Conservation (phyloP, 495 filamentous ascomycete genomes). For the Penicillium nucicola region DNA sequence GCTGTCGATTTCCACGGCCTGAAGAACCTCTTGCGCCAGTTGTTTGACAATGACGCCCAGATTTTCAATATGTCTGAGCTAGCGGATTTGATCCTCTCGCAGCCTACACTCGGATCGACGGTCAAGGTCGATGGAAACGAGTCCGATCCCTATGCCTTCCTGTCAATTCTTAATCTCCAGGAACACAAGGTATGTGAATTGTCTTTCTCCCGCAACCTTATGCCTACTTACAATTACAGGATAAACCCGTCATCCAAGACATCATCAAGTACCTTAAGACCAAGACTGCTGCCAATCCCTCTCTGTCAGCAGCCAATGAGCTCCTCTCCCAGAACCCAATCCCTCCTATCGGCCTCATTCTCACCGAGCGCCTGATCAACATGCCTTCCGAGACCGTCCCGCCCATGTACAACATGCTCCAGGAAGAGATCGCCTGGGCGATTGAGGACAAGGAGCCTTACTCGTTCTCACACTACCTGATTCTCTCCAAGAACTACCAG, state of each 20-base stretch:
- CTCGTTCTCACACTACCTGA: slow-evolving; percentile 86
- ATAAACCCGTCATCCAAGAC: slow-evolving; percentile 65
- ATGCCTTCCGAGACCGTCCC: slow-evolving; percentile 88
- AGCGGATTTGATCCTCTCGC: slow-evolving; percentile 82
- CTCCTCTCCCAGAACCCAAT: slow-evolving; percentile 52
- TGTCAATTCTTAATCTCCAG: slow-evolving; percentile 81
- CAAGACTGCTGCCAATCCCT: slow-evolving; percentile 53
- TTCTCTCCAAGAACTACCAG: slow-evolving; percentile 84
- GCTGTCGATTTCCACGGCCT: slow-evolving; percentile 92
- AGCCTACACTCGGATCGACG: slow-evolving; percentile 85
- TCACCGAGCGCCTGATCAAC: slow-evolving; percentile 92
- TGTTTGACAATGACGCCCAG: slow-evolving; percentile 85
- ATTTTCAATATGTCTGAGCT: slow-evolving; percentile 85
- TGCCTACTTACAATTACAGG: slow-evolving; percentile 32
- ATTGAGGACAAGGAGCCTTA: slow-evolving; percentile 91
- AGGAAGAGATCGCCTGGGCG: slow-evolving; percentile 88
- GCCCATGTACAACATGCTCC: slow-evolving; percentile 94
- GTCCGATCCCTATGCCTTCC: slow-evolving; percentile 90
- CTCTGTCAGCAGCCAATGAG: slow-evolving; percentile 49
- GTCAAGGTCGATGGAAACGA: slow-evolving; percentile 95
- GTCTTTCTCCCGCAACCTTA: background rate
- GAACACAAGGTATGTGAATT: slow-evolving; percentile 59
- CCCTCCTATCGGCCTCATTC: slow-evolving; percentile 72
- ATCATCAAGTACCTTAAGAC: slow-evolving; percentile 67
- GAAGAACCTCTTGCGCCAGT: slow-evolving; percentile 84